phyloP scores from a whole-genome alignment of 257 asterid species.

The Penstemon eatonii region DNA sequence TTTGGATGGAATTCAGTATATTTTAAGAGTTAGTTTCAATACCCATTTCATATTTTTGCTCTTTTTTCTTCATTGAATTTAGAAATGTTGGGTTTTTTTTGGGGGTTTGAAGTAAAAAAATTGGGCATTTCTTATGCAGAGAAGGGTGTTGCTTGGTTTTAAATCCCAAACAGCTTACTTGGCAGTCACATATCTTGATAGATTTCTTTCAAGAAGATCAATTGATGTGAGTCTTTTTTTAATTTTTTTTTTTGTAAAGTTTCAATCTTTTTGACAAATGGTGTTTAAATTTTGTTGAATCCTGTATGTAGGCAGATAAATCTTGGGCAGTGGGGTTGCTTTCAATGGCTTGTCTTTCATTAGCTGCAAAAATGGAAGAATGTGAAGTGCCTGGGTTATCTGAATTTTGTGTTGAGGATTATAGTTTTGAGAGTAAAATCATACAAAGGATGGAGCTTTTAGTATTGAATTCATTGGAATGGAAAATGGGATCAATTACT shows the following conservation, averaged over 20 bases:
- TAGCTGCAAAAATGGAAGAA: constrained; percentile 46
- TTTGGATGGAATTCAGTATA: constrained; percentile 51
- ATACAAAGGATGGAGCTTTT: constrained; percentile 61
- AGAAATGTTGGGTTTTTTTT: not conserved
- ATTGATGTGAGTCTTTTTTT: constrained; percentile 41
- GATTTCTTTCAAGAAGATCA: constrained; percentile 49
- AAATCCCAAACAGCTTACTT: constrained; percentile 48
- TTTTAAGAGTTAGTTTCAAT: constrained; percentile 34
- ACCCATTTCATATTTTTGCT: not conserved
- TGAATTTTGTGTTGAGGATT: constrained; percentile 35
- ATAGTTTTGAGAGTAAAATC: constrained; percentile 39
- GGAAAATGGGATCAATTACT: constrained; percentile 53
- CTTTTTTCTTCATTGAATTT: too few species aligned
- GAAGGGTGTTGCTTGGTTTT: constrained; percentile 43
- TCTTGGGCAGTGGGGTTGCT: too few species aligned
- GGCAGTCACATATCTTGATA: constrained; percentile 52
- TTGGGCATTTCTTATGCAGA: constrained; percentile 34
- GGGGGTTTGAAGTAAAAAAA: too few species aligned
- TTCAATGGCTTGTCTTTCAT: too few species aligned
- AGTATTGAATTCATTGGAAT: constrained; percentile 51
- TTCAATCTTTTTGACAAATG: too few species aligned
- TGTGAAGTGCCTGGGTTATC: constrained; percentile 38
- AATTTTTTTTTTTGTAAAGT: too few species aligned
- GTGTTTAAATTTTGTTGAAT: too few species aligned
- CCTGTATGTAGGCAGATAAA: too few species aligned